These are phyloP conservation scores for Filobasidium uniguttulatum DNA, from an alignment of 1,284 basidiomycete species.

Conservation along the genomic window DNA sequence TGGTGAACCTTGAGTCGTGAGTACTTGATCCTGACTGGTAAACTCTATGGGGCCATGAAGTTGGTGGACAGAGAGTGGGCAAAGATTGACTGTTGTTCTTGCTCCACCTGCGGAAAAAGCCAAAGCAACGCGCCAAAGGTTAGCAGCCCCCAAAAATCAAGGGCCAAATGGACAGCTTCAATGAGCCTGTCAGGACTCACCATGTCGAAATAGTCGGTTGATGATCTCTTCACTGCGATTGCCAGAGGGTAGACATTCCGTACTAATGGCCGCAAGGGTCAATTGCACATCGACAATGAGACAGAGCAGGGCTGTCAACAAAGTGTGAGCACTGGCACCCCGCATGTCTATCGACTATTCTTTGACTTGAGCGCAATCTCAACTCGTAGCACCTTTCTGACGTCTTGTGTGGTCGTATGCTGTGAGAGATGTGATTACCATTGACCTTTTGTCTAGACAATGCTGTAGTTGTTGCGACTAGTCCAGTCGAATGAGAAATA, in stretches of 20 bases:
- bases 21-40: slow-evolving; percentile 27
- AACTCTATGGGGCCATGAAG: slow-evolving; percentile 28
- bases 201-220: slow-evolving; percentile 26
- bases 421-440: no score
- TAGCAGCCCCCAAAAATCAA: neutral
- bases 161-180: neutral
- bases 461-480: no score
- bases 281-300: no score
- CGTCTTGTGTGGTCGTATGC: no score
- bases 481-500: no score
- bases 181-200: slow-evolving; percentile 17
- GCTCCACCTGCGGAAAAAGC: slow-evolving; percentile 22
- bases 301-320: no score
- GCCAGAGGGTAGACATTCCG: slow-evolving; percentile 6
- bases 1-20: slow-evolving; percentile 29
- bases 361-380: no score
- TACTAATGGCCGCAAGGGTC: no score
- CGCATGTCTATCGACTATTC: no score
- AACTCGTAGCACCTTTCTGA: no score
- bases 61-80: slow-evolving; percentile 30
- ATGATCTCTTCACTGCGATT: slow-evolving; percentile 26
- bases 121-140: neutral
- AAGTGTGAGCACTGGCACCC: no score
- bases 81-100: slow-evolving; percentile 26
- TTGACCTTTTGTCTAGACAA: no score